These are phyloP conservation scores for Papiliotrema fonsecae DNA, from an alignment of 1,284 basidiomycete species.

Conservation along the genomic window DNA sequence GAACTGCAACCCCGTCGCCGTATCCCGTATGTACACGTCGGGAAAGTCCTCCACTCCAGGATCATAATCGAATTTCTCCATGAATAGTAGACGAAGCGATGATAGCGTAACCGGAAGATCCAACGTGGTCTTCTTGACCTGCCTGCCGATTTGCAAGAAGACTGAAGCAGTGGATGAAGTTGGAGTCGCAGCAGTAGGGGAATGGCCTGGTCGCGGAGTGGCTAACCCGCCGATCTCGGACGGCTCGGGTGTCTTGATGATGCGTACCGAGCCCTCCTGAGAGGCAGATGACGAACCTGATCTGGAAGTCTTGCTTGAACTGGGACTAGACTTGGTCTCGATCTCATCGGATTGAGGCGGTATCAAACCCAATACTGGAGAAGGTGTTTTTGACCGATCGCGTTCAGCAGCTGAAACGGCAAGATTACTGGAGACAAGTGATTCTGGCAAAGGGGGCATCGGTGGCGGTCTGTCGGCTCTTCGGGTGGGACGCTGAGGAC, in stretches of 20 bases:
- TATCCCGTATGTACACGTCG: conserved; percentile 90
- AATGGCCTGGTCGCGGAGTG: conserved; percentile 16
- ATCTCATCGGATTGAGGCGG: conserved; percentile 1
- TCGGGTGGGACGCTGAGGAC: conserved; percentile 40
- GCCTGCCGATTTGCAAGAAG: conserved; percentile 85
- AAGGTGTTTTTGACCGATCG: not conserved
- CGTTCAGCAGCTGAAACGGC: not conserved
- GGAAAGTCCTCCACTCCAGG: conserved; percentile 92
- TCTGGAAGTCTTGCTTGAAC: conserved; percentile 3
- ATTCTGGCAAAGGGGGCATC: conserved; percentile 35
- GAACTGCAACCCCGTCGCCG: conserved; percentile 84
- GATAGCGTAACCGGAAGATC: conserved; percentile 57
- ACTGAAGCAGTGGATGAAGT: conserved; percentile 55
- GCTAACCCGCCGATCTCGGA: conserved; percentile 12
- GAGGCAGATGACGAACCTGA: conserved; percentile 4
- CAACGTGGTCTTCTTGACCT: conserved; percentile 81
- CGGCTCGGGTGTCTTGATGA: conserved; percentile 24
- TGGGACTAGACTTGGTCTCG: not conserved
- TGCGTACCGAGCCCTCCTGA: conserved; percentile 15
- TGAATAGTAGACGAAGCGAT: conserved; percentile 63
- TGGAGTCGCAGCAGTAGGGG: conserved; percentile 4
- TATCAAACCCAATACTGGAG: not conserved
- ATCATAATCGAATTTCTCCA: conserved; percentile 92
- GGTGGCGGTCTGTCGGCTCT: conserved; percentile 32
- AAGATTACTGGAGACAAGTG: not conserved